Evolutionary conservation across 1,284 basidiomycete species (phyloP).

Genomic region (Pseudozyma sp.): DNA sequence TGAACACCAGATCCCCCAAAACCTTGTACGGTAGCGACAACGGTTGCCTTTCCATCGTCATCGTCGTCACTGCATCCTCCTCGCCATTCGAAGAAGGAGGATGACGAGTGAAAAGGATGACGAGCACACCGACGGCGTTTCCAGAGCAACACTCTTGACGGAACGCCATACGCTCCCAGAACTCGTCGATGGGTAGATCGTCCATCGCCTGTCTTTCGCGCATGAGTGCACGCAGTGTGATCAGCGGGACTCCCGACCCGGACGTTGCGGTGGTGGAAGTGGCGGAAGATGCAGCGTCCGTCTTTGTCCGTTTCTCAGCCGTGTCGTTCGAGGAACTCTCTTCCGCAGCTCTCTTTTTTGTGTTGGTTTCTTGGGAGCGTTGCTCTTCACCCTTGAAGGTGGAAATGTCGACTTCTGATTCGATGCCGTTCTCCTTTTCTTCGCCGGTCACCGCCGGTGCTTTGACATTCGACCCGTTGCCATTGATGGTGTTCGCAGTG

Average conservation of each 20-base stretch:
- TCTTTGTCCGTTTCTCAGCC: slow-evolving; percentile 14
- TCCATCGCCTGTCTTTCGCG: slow-evolving; percentile 61
- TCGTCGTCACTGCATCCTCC: neutral
- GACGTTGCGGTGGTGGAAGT: neutral
- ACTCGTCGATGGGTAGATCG: slow-evolving; percentile 57
- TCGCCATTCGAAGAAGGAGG: neutral
- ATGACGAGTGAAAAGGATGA: slow-evolving; percentile 48
- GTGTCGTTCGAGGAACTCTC: neutral
- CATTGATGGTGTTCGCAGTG: neutral
- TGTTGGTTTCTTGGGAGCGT: neutral
- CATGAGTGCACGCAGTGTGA: slow-evolving; percentile 47
- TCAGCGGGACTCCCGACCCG: slow-evolving; percentile 18
- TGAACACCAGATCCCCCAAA: slow-evolving; percentile 53
- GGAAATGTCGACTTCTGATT: slow-evolving; percentile 4
- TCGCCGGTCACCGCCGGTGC: slow-evolving; percentile 11
- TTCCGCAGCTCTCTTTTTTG: slow-evolving; percentile 2
- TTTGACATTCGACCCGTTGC: neutral
- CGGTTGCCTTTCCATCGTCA: slow-evolving; percentile 32
- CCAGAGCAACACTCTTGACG: slow-evolving; percentile 67
- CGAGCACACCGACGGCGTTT: slow-evolving; percentile 65
- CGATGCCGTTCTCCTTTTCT: slow-evolving; percentile 18
- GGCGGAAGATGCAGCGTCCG: neutral
- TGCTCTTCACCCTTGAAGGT: slow-evolving; percentile 1
- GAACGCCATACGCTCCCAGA: slow-evolving; percentile 67
- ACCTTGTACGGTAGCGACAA: slow-evolving; percentile 53